Conservation (phyloP, 163 green algal species). For the Volvox carteri region DNA sequence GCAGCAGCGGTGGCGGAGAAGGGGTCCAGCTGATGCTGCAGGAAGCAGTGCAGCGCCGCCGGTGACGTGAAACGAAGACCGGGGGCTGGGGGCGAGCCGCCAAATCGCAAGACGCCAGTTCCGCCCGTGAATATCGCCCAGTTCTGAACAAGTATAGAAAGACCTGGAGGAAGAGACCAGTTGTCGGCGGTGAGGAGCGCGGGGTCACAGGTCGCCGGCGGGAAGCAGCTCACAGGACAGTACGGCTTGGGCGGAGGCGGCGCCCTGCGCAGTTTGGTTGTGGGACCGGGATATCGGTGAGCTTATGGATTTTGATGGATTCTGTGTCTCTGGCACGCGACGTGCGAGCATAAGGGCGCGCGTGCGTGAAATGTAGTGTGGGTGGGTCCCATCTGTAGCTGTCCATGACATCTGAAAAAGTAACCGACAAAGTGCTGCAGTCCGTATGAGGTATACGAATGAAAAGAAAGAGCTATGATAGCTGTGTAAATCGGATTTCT, state of each 20-base stretch:
- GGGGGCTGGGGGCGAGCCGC: not conserved
- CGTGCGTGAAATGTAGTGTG: no score
- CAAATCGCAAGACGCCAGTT: not conserved
- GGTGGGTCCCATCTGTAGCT: no score
- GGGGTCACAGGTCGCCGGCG: not conserved
- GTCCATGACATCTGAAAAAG: no score
- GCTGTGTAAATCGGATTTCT: no score
- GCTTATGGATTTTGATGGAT: no score
- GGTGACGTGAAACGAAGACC: not conserved
- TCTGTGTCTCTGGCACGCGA: no score
- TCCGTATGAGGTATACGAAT: no score
- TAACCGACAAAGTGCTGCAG: no score
- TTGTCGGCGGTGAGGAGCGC: not conserved
- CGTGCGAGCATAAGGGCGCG: no score
- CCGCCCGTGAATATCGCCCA: not conserved
- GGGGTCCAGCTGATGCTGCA: conserved; percentile 4
- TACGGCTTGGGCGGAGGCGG: not conserved
- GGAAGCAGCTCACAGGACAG: conserved; percentile 25
- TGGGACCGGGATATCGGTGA: no score
- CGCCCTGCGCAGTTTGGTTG: not conserved
- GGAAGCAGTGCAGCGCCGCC: conserved; percentile 31
- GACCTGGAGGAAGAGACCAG: not conserved
- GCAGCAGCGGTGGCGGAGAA: no score
- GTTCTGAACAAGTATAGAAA: not conserved
- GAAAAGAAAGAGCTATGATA: no score